A percentile compares a stretch with the other conserved stretches of the same genome.
These are phyloP conservation scores for Parathielavia appendiculata DNA, from an alignment of 495 filamentous ascomycete genomes.

Conservation along the genomic window DNA sequence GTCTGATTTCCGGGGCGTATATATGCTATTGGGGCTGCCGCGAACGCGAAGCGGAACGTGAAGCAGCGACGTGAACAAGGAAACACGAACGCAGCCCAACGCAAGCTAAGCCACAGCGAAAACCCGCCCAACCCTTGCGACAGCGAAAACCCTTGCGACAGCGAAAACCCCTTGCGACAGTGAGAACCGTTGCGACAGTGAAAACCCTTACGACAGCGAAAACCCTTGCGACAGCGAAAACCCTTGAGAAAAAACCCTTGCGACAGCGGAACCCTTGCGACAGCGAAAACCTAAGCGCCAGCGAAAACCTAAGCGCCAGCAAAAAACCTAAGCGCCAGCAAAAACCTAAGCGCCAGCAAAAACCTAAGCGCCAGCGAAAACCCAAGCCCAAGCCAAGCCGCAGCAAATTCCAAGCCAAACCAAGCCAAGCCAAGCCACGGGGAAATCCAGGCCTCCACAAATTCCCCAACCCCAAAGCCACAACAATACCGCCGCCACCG, in stretches of 20 bases:
- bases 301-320: background rate
- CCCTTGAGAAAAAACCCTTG: background rate
- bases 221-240: background rate
- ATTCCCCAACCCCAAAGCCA: background rate
- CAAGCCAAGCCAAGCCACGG: background rate
- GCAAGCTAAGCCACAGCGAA: too few species aligned
- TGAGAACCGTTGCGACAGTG: background rate
- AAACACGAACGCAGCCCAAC: too few species aligned
- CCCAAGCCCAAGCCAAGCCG: slow-evolving; percentile 2
- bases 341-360: background rate
- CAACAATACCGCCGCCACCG: slow-evolving; percentile 2
- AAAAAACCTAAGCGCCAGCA: background rate
- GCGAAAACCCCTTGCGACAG: background rate
- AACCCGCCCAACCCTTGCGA: too few species aligned
- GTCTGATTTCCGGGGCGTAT: background rate
- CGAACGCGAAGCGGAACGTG: too few species aligned
- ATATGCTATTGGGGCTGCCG: too few species aligned
- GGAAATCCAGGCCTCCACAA: slow-evolving; percentile 4
- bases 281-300: background rate
- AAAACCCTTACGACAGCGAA: slow-evolving; percentile 1
- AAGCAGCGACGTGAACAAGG: too few species aligned
- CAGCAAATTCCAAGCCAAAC: slow-evolving; percentile 1
- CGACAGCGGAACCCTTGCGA: background rate
- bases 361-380: background rate
- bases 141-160: background rate